phyloP scores from a whole-genome alignment of 495 filamentous ascomycete genomes.

The Podospora sp. region DNA sequence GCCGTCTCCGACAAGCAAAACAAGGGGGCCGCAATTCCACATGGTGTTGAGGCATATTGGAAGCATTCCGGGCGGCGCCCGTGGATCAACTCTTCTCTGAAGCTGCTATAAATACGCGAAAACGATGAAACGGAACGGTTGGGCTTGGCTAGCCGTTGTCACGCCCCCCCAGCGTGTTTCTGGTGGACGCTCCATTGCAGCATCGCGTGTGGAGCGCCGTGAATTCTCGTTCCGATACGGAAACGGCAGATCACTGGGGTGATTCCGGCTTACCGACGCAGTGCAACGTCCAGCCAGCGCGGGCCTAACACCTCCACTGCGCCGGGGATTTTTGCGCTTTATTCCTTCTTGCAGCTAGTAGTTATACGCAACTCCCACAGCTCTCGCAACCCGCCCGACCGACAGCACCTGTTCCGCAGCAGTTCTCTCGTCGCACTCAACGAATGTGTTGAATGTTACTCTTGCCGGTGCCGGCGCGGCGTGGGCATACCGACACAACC shows the following conservation, averaged over 20 bases:
- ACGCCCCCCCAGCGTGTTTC: neutral
- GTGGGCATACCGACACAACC: neutral
- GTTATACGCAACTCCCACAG: no score
- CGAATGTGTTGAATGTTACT: no score
- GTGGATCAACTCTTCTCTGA: neutral
- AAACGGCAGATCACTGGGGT: slow-evolving; percentile 16
- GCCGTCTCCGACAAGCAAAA: no score
- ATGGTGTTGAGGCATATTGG: no score
- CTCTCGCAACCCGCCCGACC: neutral
- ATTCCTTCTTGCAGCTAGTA: no score
- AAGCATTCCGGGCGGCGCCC: no score
- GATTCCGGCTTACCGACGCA: slow-evolving; percentile 15
- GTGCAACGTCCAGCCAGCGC: neutral
- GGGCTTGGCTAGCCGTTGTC: slow-evolving; percentile 9
- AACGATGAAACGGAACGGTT: slow-evolving; percentile 11
- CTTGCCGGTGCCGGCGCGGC: neutral
- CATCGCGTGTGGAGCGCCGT: neutral
- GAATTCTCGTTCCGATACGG: slow-evolving; percentile 5
- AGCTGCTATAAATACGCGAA: slow-evolving; percentile 7
- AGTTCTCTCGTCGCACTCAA: neutral
- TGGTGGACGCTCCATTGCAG: neutral
- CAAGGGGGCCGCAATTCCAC: no score
- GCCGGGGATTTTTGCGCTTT: slow-evolving; percentile 1
- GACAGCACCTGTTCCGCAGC: neutral
- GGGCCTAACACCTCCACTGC: neutral